Evolutionary conservation across 2,329 filamentous ascomycete genomes (phyloP).

Genomic region (Ophiostoma tasmaniense): DNA sequence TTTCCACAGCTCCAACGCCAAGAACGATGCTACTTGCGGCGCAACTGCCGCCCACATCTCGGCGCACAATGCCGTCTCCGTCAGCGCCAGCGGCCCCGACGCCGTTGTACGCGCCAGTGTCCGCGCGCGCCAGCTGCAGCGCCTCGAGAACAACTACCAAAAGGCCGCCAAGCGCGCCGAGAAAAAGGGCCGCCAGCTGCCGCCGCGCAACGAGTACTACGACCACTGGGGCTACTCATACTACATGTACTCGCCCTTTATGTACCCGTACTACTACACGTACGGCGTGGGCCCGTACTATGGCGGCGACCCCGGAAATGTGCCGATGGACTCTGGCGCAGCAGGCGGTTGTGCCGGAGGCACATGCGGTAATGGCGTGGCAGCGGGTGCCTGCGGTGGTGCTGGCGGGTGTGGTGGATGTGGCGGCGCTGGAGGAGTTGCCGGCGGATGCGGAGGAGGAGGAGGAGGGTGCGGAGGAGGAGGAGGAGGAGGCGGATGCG

Average conservation of each 20-base stretch:
- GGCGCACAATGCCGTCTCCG: constrained; percentile 56
- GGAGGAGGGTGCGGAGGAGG: not conserved
- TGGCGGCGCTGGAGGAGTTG: not conserved
- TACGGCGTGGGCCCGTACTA: not conserved
- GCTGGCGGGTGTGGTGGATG: not conserved
- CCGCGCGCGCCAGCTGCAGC: not conserved
- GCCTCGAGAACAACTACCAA: constrained; percentile 6
- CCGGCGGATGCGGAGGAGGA: not conserved
- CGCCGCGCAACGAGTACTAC: constrained; percentile 9
- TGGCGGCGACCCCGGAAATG: not conserved
- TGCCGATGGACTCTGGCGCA: not conserved
- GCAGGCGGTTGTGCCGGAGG: not conserved
- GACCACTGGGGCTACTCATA: constrained; percentile 7
- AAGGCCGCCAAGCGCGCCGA: constrained; percentile 8
- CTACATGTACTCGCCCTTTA: constrained; percentile 8
- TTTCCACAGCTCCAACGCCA: constrained; percentile 32
- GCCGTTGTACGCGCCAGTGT: not conserved
- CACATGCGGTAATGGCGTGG: not conserved
- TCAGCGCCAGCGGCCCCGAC: not conserved
- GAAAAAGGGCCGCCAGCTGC: constrained; percentile 5
- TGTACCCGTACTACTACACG: constrained; percentile 6
- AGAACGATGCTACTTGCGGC: constrained; percentile 31
- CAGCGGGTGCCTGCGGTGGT: not conserved
- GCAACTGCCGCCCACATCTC: constrained; percentile 61
- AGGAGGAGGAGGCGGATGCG: not conserved